Evolutionary conservation across 2,329 filamentous ascomycete genomes (phyloP).

Genomic region (Tympanopsis confertula): DNA sequence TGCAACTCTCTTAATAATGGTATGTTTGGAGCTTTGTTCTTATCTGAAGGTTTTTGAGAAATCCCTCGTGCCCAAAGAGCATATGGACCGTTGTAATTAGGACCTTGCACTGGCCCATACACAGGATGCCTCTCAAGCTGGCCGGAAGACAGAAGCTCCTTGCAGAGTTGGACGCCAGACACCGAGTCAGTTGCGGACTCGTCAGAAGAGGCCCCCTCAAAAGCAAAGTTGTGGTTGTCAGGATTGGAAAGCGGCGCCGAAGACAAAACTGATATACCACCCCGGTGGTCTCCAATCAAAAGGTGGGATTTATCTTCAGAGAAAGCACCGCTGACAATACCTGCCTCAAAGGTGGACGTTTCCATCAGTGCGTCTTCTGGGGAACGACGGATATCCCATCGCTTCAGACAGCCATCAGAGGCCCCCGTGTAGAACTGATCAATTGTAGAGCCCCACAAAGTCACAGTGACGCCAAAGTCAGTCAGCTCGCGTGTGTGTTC

Average conservation of each 20-base stretch:
- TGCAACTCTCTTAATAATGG: not conserved
- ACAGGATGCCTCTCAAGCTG: constrained; percentile 19
- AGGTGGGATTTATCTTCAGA: constrained; percentile 41
- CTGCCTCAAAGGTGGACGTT: constrained; percentile 35
- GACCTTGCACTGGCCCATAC: constrained; percentile 25
- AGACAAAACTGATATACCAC: constrained; percentile 37
- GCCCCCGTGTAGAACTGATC: constrained; percentile 44
- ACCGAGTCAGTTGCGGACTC: constrained; percentile 8
- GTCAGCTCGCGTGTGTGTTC: constrained; percentile 27
- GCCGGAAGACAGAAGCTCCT: constrained; percentile 15
- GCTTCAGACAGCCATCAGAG: constrained; percentile 47
- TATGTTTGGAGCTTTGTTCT: constrained; percentile 6
- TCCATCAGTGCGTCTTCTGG: constrained; percentile 35
- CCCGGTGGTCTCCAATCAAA: constrained; percentile 43
- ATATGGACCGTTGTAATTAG: constrained; percentile 23
- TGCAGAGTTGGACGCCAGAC: constrained; percentile 12
- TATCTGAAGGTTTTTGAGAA: constrained; percentile 7
- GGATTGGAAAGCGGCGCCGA: constrained; percentile 13
- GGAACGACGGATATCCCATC: constrained; percentile 43
- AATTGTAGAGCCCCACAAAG: constrained; percentile 40
- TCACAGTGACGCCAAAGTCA: constrained; percentile 45
- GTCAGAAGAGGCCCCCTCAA: not conserved
- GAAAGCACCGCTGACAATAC: constrained; percentile 45
- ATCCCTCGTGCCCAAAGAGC: constrained; percentile 22
- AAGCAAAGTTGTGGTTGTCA: not conserved